phyloP scores from a whole-genome alignment of 2,329 filamentous ascomycete species.

The Claviceps spartinae region DNA sequence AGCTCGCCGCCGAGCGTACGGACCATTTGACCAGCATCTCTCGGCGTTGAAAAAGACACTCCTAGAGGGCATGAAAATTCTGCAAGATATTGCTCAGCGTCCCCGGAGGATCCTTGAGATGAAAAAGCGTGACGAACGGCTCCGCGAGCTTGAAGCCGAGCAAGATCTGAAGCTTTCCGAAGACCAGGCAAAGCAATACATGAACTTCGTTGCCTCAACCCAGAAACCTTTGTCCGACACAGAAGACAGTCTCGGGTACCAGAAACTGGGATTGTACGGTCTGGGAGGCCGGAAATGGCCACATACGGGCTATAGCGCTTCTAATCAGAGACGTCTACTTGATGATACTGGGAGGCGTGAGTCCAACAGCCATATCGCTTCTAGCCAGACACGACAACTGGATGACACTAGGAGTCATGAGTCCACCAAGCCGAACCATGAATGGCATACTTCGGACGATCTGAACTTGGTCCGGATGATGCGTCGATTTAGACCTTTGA shows the following conservation, averaged over 20 bases:
- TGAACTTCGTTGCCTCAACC: conserved; percentile 9
- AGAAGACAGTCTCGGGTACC: neutral
- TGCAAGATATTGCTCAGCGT: neutral
- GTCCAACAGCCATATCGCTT: neutral
- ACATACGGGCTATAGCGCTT: neutral
- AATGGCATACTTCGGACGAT: conserved; percentile 16
- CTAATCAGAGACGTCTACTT: neutral
- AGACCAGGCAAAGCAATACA: conserved; percentile 2
- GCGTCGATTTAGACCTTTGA: conserved; percentile 8
- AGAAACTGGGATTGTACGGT: neutral
- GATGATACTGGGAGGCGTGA: neutral
- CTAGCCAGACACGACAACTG: neutral
- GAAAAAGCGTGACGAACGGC: neutral
- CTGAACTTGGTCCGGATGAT: conserved; percentile 13
- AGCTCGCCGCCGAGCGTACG: neutral
- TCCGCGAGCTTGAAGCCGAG: conserved; percentile 1
- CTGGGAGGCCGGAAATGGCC: neutral
- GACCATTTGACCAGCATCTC: neutral
- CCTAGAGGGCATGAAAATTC: neutral
- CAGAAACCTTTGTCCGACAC: conserved; percentile 5
- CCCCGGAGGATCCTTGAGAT: neutral
- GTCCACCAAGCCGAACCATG: conserved; percentile 3
- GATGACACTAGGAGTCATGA: neutral
- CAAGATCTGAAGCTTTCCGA: conserved; percentile 1
- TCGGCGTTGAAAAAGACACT: neutral